phyloP scores from a whole-genome alignment of 192 early-diverging fungal genomes.

The Neocallimastix lanati region DNA sequence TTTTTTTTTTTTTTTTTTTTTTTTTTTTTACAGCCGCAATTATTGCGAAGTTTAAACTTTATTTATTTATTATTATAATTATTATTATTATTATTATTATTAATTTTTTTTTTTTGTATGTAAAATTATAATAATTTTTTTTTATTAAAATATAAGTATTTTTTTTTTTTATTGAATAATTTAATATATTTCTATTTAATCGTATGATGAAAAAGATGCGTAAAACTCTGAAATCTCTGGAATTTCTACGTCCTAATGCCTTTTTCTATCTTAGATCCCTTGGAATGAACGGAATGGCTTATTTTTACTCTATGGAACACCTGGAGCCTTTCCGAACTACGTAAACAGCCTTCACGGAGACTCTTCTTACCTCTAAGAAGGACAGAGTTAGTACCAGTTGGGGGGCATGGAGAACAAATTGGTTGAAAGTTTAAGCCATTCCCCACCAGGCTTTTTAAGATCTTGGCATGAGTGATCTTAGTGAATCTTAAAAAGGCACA shows the following conservation, averaged over 20 bases:
- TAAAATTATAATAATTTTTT: too few relatives aligned
- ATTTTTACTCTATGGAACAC: slow-evolving; percentile 26
- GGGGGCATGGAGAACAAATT: slow-evolving; percentile 95
- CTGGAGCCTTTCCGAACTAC: slow-evolving; percentile 82
- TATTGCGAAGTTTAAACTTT: too few relatives aligned
- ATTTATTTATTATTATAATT: too few relatives aligned
- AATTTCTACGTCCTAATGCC: slow-evolving; percentile 86
- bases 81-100: too few relatives aligned
- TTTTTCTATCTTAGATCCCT: slow-evolving; percentile 99
- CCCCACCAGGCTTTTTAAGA: slow-evolving; percentile 97
- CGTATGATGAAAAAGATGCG: neutral
- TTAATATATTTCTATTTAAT: neutral
- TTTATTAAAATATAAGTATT: neutral
- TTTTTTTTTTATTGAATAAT: neutral
- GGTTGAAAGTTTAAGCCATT: slow-evolving; percentile 94
- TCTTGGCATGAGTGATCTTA: slow-evolving; percentile 86
- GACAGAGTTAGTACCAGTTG: slow-evolving; percentile 84
- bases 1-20: too few relatives aligned
- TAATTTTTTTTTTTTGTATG: too few relatives aligned
- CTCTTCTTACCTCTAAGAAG: slow-evolving; percentile 90
- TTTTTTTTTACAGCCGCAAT: too few relatives aligned
- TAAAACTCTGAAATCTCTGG: neutral
- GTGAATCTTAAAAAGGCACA: slow-evolving; percentile 92
- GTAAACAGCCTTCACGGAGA: slow-evolving; percentile 92
- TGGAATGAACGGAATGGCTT: slow-evolving; percentile 88